These are phyloP conservation scores for Penicillium hesseltinei DNA, from an alignment of 2,329 filamentous ascomycete species.

Conservation along the genomic window DNA sequence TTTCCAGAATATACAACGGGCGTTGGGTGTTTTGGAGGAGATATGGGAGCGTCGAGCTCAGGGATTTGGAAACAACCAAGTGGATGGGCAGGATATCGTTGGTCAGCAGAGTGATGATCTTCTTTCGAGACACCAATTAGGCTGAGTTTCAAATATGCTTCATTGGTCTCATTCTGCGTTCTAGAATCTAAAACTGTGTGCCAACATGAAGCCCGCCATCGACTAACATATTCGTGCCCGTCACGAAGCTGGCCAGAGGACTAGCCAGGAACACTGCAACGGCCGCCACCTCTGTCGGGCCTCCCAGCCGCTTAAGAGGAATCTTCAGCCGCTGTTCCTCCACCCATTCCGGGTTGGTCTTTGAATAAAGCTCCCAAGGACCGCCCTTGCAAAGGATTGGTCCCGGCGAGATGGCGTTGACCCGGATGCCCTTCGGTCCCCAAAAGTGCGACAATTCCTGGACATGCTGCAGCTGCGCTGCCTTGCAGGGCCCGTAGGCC, in stretches of 20 bases:
- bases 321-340: neutral
- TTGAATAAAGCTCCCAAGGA: neutral
- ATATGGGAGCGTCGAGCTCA: too few species aligned
- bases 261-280: neutral
- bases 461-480: constrained; percentile 24
- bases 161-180: neutral
- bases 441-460: constrained; percentile 16
- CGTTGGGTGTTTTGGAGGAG: too few species aligned
- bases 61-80: too few species aligned
- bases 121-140: too few species aligned
- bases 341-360: neutral
- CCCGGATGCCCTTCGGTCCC: neutral
- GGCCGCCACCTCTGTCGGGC: neutral
- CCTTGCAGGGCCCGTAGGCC: constrained; percentile 23
- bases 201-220: neutral
- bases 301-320: neutral
- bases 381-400: neutral
- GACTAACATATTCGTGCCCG: neutral
- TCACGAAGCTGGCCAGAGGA: neutral
- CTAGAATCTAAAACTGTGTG: neutral
- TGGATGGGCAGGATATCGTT: too few species aligned
- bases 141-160: too few species aligned
- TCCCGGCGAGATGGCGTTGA: neutral
- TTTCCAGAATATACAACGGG: too few species aligned
- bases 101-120: too few species aligned